Evolutionary conservation across 345 rosid species (phyloP).

Genomic region (Triadica sebifera): DNA sequence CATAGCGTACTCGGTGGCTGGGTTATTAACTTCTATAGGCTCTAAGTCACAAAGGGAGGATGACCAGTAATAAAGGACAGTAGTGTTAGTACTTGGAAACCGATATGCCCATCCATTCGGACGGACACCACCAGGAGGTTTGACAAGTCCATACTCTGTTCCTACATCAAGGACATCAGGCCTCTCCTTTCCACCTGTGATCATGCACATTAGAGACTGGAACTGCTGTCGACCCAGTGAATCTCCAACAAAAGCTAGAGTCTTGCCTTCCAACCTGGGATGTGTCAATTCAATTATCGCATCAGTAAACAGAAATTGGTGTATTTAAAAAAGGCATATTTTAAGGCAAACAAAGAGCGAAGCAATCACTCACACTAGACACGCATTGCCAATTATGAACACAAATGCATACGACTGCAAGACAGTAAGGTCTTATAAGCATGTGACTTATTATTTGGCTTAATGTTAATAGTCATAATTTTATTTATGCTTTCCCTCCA

Average conservation of each 20-base stretch:
- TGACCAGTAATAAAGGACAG: conserved; percentile 76
- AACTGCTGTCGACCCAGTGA: conserved; percentile 83
- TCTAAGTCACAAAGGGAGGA: conserved; percentile 63
- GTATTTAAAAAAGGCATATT: not conserved
- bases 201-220: conserved; percentile 85
- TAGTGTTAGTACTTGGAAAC: conserved; percentile 64
- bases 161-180: conserved; percentile 58
- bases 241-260: conserved; percentile 87
- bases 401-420: not conserved
- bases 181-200: conserved; percentile 52
- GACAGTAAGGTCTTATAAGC: not conserved
- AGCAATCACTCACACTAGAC: conserved; percentile 3
- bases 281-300: conserved; percentile 18
- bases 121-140: conserved; percentile 47
- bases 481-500: not conserved
- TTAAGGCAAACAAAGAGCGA: not conserved
- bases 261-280: conserved; percentile 64
- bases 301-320: not conserved
- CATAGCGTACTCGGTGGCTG: conserved; percentile 59
- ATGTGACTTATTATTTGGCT: not conserved
- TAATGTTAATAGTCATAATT: not conserved
- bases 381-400: not conserved
- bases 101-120: conserved; percentile 81
- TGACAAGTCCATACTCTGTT: conserved; percentile 50
- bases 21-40: conserved; percentile 50